Percentiles rank a stretch among this genome's conserved stretches.
Evolutionary conservation across 345 rosid species (phyloP).

Genomic region (Linum tenue): DNA sequence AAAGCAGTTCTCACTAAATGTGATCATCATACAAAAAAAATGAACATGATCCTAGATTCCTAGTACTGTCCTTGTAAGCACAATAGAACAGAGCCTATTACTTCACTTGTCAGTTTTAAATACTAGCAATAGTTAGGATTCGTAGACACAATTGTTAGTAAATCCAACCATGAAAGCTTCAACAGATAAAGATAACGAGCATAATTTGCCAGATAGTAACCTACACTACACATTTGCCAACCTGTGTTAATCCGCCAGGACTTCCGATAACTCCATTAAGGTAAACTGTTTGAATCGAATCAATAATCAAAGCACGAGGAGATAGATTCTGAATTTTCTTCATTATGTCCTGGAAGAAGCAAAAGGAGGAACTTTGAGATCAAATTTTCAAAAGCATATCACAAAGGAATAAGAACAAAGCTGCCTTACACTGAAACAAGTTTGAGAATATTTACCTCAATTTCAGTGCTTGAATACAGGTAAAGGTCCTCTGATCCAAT

Average conservation of each 20-base stretch:
- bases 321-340: conserved; percentile 50
- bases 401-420: background rate
- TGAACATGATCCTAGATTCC: background rate
- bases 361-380: background rate
- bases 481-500: conserved; percentile 58
- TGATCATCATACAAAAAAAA: background rate
- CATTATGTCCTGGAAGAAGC: conserved; percentile 57
- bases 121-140: too few relatives aligned
- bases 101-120: too few relatives aligned
- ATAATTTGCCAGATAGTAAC: background rate
- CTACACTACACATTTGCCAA: conserved; percentile 14
- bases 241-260: conserved; percentile 89
- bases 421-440: background rate
- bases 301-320: conserved; percentile 68
- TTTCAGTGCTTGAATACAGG: conserved; percentile 76
- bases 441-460: conserved; percentile 45
- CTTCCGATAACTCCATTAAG: conserved; percentile 69
- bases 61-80: too few relatives aligned
- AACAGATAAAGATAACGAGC: background rate
- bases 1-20: background rate
- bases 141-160: background rate
- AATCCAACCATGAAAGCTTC: background rate
- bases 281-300: conserved; percentile 90
- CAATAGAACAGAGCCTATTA: too few relatives aligned
- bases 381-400: background rate